These are phyloP conservation scores for Stephania cephalantha DNA, from an alignment of 164 flowering plant species.

Conservation along the genomic window DNA sequence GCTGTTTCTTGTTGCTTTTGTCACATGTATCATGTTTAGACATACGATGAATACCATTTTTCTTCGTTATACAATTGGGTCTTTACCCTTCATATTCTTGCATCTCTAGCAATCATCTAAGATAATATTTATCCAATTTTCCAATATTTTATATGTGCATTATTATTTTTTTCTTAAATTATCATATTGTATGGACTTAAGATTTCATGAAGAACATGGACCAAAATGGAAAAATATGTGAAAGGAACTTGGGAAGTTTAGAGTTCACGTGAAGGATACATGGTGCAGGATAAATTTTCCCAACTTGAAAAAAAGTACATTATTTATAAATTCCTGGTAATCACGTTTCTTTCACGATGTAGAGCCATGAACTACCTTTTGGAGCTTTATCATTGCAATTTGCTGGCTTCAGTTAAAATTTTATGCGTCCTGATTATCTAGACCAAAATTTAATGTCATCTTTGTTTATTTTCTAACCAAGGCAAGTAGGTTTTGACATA, in stretches of 20 bases:
- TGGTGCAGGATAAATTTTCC: conserved; percentile 43
- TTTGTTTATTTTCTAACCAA: not conserved
- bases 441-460: not conserved
- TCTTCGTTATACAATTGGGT: not conserved
- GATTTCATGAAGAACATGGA: conserved; percentile 39
- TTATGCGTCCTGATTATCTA: not conserved
- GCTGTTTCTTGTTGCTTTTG: too few relatives aligned
- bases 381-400: not conserved
- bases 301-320: conserved; percentile 21
- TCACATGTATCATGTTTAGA: too few relatives aligned
- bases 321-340: not conserved
- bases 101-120: not conserved
- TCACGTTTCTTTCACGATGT: not conserved
- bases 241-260: conserved; percentile 38
- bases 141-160: not conserved
- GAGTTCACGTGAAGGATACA: conserved; percentile 53
- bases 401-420: not conserved
- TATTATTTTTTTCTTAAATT: not conserved
- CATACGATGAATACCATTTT: not conserved
- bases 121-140: not conserved
- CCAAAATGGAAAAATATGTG: conserved; percentile 45
- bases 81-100: not conserved
- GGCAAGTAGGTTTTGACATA: not conserved
- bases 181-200: conserved; percentile 2
- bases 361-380: not conserved